Percentiles rank a stretch among this genome's conserved stretches.
These are phyloP conservation scores for Vitis vinifera DNA, from an alignment of 164 flowering plant species.

Conservation along the genomic window ASM3070453v1 NC_081822.1:25628001-25628500, in stretches of 20 bases:
- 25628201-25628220: slow-evolving; percentile 1
- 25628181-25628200: neutral
- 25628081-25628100: neutral
- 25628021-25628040: no score
- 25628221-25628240: slow-evolving; percentile 5
- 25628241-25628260: slow-evolving; percentile 71
- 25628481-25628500: slow-evolving; percentile 97
- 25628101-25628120: neutral
- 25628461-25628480: slow-evolving; percentile 88
- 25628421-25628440: slow-evolving; percentile 65
- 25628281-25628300: slow-evolving; percentile 84
- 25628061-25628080: no score
- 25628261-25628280: slow-evolving; percentile 69
- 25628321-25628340: slow-evolving; percentile 64
- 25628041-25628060: no score
- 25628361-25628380: slow-evolving; percentile 93
- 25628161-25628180: neutral
- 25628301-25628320: slow-evolving; percentile 84
- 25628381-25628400: slow-evolving; percentile 77
- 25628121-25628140: neutral
- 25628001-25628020: no score
- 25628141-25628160: slow-evolving; percentile 3
- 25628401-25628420: slow-evolving; percentile 82
- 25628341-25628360: slow-evolving; percentile 99
- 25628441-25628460: slow-evolving; percentile 93